phyloP scores from a whole-genome alignment of 2,329 filamentous ascomycete genomes.

The Alternaria metachromatica region DNA sequence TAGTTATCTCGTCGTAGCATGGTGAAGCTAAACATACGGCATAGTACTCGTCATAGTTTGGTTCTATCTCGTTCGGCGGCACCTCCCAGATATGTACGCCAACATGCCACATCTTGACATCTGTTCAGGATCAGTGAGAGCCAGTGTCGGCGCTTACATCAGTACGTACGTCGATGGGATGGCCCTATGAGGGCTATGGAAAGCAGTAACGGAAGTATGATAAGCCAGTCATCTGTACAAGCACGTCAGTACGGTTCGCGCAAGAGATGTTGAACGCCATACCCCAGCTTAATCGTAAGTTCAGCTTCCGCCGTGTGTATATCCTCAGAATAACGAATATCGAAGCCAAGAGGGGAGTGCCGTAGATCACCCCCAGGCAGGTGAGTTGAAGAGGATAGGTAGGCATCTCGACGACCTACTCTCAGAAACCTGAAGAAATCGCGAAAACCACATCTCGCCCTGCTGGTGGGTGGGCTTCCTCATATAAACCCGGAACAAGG shows the following conservation, averaged over 20 bases:
- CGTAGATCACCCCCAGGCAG: slow-evolving; percentile 47
- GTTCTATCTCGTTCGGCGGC: slow-evolving; percentile 42
- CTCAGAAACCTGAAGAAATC: slow-evolving; percentile 29
- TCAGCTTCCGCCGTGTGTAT: slow-evolving; percentile 48
- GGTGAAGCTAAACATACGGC: slow-evolving; percentile 25
- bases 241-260: slow-evolving; percentile 22
- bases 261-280: slow-evolving; percentile 15
- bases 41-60: slow-evolving; percentile 47
- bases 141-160: background rate
- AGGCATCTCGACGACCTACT: slow-evolving; percentile 42
- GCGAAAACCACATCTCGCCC: slow-evolving; percentile 39
- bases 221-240: slow-evolving; percentile 48
- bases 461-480: slow-evolving; percentile 33
- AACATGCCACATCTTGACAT: slow-evolving; percentile 50
- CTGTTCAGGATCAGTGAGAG: slow-evolving; percentile 17
- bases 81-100: slow-evolving; percentile 48
- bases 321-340: slow-evolving; percentile 46
- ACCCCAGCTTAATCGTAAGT: slow-evolving; percentile 47
- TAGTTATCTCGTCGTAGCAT: background rate
- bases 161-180: slow-evolving; percentile 43
- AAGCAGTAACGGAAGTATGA: slow-evolving; percentile 44
- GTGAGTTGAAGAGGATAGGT: slow-evolving; percentile 48
- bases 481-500: slow-evolving; percentile 33
- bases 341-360: slow-evolving; percentile 41
- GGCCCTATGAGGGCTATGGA: slow-evolving; percentile 48